These are phyloP conservation scores for Blumeriella jaapii DNA, from an alignment of 2,329 filamentous ascomycete genomes.

Conservation along the genomic window DNA sequence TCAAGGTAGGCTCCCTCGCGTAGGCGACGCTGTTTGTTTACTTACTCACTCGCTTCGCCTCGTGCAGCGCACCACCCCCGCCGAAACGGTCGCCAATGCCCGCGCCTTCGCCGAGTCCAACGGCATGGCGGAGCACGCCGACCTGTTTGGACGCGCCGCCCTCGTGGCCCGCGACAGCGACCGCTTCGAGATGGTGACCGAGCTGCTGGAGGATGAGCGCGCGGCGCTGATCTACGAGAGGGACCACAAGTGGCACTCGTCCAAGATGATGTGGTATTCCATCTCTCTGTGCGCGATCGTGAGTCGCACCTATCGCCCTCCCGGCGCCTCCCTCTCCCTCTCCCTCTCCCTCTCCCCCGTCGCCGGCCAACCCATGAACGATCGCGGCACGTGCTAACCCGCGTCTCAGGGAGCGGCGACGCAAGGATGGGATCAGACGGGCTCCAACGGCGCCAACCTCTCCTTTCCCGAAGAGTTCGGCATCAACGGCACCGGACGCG, in stretches of 20 bases:
- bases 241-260: conserved; percentile 55
- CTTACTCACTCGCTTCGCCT: not conserved
- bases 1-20: conserved; percentile 1
- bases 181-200: conserved; percentile 11
- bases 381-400: not conserved
- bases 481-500: conserved; percentile 22
- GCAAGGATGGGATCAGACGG: conserved; percentile 29
- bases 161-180: conserved; percentile 30
- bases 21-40: not conserved
- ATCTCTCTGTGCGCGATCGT: conserved; percentile 52
- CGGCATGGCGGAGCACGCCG: conserved; percentile 43
- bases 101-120: conserved; percentile 46
- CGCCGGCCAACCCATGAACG: too few relatives aligned
- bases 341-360: too few relatives aligned
- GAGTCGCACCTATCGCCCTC: not conserved
- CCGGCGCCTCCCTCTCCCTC: too few relatives aligned
- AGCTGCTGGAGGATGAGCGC: conserved; percentile 24
- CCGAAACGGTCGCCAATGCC: conserved; percentile 33
- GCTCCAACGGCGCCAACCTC: conserved; percentile 35
- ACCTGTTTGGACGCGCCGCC: conserved; percentile 50
- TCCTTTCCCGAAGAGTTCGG: conserved; percentile 31
- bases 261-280: conserved; percentile 50
- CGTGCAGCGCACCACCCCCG: conserved; percentile 30
- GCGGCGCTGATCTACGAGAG: conserved; percentile 38
- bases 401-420: conserved; percentile 44